Percentiles rank a stretch among this genome's conserved stretches.
phyloP scores from a whole-genome alignment of 768 basidiomycete genomes.

The Multifurca ochricompacta region DNA sequence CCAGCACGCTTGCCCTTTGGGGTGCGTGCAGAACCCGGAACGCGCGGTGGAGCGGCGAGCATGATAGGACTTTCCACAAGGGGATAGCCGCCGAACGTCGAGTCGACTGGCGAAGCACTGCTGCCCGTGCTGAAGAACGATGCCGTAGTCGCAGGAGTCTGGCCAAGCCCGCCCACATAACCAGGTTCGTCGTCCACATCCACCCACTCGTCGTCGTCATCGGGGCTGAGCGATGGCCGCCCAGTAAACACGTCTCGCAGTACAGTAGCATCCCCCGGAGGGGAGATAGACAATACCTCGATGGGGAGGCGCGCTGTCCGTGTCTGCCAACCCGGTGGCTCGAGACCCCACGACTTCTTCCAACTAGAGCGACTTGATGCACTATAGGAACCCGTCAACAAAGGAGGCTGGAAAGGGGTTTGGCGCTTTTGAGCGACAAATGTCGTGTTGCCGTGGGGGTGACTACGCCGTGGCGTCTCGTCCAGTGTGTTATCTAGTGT shows the following conservation, averaged over 20 bases:
- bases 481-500: slow-evolving; percentile 46
- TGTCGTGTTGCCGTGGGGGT: slow-evolving; percentile 39
- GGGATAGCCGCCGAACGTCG: slow-evolving; percentile 12
- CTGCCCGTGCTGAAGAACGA: slow-evolving; percentile 10
- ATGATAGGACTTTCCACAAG: slow-evolving; percentile 4
- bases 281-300: slow-evolving; percentile 70
- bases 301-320: slow-evolving; percentile 56
- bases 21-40: slow-evolving; percentile 10
- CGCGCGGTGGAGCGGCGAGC: slow-evolving; percentile 29
- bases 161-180: slow-evolving; percentile 75
- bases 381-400: slow-evolving; percentile 32
- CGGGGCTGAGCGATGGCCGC: slow-evolving; percentile 46
- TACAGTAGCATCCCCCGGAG: slow-evolving; percentile 28
- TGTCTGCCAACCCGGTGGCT: slow-evolving; percentile 81
- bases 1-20: slow-evolving; percentile 12
- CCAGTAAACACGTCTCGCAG: slow-evolving; percentile 82
- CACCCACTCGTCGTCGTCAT: slow-evolving; percentile 84
- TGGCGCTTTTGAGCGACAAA: slow-evolving; percentile 79
- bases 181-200: slow-evolving; percentile 77
- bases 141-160: slow-evolving; percentile 27
- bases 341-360: slow-evolving; percentile 86
- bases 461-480: slow-evolving; percentile 35
- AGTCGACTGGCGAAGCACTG: slow-evolving; percentile 9
- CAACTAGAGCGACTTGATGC: slow-evolving; percentile 64
- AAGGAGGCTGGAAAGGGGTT: slow-evolving; percentile 54